These are phyloP conservation scores for Neonectria sp. DNA, from an alignment of 2,329 filamentous ascomycete species.

Conservation along the genomic window DNA sequence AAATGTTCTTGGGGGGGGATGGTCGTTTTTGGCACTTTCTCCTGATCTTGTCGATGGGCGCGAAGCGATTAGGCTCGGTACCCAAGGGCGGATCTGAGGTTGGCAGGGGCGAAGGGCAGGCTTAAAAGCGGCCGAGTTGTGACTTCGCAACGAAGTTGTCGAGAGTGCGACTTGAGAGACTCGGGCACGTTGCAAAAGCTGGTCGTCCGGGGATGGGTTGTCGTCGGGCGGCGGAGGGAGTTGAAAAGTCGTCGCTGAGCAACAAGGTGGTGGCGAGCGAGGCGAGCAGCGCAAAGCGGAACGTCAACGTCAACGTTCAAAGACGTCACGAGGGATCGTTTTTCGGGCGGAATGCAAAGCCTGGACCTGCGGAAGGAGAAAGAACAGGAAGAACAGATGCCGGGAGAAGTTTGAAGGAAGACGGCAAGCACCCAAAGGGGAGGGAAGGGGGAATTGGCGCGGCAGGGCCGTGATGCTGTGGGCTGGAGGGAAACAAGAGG, in stretches of 20 bases:
- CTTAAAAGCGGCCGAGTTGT: slow-evolving; percentile 2
- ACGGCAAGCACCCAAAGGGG: slow-evolving; percentile 58
- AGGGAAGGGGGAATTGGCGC: slow-evolving; percentile 57
- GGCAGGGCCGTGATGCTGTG: slow-evolving; percentile 60
- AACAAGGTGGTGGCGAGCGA: slow-evolving; percentile 40
- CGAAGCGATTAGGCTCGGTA: slow-evolving; percentile 17
- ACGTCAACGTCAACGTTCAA: slow-evolving; percentile 16
- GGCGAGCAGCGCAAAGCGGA: slow-evolving; percentile 31
- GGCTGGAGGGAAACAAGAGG: slow-evolving; percentile 47
- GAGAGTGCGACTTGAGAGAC: slow-evolving; percentile 20
- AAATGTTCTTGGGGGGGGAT: slow-evolving; percentile 44
- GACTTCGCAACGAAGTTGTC: slow-evolving; percentile 23
- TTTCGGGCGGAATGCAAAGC: slow-evolving; percentile 40
- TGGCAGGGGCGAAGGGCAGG: slow-evolving; percentile 15
- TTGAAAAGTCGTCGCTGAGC: slow-evolving; percentile 36
- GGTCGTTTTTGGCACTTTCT: slow-evolving; percentile 38
- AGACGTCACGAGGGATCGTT: slow-evolving; percentile 36
- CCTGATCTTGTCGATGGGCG: slow-evolving; percentile 32
- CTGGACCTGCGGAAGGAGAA: slow-evolving; percentile 44
- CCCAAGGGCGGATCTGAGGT: slow-evolving; percentile 4
- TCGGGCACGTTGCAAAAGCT: slow-evolving; percentile 30
- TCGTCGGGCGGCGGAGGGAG: slow-evolving; percentile 27
- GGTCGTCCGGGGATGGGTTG: slow-evolving; percentile 23
- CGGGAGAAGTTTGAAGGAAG: slow-evolving; percentile 53
- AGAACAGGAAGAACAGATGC: slow-evolving; percentile 55